Percentiles rank a stretch among this genome's conserved stretches.
These are phyloP conservation scores for Populus alba DNA, from an alignment of 345 rosid genomes.

Conservation along the genomic window DNA sequence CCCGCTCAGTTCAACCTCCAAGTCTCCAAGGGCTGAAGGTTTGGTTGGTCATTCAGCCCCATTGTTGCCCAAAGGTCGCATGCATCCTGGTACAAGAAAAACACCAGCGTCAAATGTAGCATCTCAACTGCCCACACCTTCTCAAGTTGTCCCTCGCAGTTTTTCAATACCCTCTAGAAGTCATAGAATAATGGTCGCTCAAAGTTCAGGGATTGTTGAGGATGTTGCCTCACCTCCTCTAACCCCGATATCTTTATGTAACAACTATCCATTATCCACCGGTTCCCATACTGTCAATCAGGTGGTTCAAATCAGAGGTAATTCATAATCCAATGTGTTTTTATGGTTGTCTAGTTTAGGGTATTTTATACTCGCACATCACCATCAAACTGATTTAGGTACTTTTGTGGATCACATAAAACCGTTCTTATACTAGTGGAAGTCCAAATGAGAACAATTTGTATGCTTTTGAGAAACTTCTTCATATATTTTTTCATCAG, in stretches of 20 bases:
- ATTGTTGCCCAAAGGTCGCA: conserved; percentile 7
- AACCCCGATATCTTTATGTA: conserved; percentile 57
- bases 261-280: conserved; percentile 14
- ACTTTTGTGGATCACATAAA: background rate
- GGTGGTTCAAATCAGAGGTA: conserved; percentile 43
- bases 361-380: background rate
- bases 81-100: conserved; percentile 12
- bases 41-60: conserved; percentile 34
- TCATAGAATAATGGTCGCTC: conserved; percentile 25
- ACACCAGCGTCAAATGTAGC: conserved; percentile 1
- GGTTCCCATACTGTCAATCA: conserved; percentile 21
- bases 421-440: background rate
- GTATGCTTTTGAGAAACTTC: background rate
- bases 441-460: background rate
- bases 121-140: conserved; percentile 29
- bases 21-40: conserved; percentile 13
- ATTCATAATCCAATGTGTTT: conserved; percentile 8
- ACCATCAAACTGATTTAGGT: background rate
- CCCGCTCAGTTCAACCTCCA: conserved; percentile 18
- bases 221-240: conserved; percentile 61
- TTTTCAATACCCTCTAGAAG: conserved; percentile 30
- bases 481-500: background rate
- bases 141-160: conserved; percentile 30
- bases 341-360: conserved; percentile 4
- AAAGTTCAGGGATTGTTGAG: conserved; percentile 38